Evolutionary conservation across 768 basidiomycete species (phyloP).

Genomic region (Holtermannia corniformis): DNA sequence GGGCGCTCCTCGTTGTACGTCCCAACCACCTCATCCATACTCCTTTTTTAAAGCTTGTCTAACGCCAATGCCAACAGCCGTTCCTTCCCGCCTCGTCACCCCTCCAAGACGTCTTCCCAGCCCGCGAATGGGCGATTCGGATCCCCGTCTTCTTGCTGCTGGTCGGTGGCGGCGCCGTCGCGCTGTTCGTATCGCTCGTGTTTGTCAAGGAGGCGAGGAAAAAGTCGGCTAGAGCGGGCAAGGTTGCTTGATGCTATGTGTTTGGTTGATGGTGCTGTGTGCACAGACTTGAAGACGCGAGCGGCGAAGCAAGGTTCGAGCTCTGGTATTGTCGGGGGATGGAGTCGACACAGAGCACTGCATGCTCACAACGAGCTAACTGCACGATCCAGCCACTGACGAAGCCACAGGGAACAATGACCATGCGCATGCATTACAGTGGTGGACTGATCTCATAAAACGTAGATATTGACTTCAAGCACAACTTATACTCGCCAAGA

Average conservation of each 20-base stretch:
- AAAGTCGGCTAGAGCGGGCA: constrained; percentile 56
- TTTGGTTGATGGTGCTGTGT: too few species aligned
- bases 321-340: too few species aligned
- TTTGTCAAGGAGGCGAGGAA: constrained; percentile 64
- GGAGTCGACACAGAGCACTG: too few species aligned
- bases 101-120: constrained; percentile 68
- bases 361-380: too few species aligned
- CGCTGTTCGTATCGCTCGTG: constrained; percentile 67
- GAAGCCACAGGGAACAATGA: too few species aligned
- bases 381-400: too few species aligned
- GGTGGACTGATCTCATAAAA: too few species aligned
- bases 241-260: constrained; percentile 20
- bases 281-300: too few species aligned
- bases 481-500: background rate
- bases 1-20: constrained; percentile 77
- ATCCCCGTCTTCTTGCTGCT: constrained; percentile 75
- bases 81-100: constrained; percentile 69
- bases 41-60: background rate
- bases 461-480: too few species aligned
- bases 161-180: constrained; percentile 68
- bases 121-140: constrained; percentile 85
- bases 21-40: background rate
- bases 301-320: too few species aligned
- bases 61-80: constrained; percentile 44
- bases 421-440: too few species aligned